Conservation (phyloP, 352 stramenopile species). For the Globisporangium cylindrosporum region DNA sequence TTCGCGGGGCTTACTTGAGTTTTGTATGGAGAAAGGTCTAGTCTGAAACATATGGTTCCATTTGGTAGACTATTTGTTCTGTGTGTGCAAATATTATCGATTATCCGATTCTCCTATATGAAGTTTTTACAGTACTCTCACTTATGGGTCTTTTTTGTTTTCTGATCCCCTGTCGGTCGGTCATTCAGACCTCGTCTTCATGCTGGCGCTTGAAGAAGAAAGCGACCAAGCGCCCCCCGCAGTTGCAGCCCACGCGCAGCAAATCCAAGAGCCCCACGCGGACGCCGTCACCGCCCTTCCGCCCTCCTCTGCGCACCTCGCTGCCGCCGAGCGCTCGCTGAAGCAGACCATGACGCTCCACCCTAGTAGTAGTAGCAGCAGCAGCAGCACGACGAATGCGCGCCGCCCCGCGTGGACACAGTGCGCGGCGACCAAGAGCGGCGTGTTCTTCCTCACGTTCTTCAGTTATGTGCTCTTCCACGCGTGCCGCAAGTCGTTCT, state of each 20-base stretch:
- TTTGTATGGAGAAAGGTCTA: no score
- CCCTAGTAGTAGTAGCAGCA: background rate
- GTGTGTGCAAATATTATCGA: background rate
- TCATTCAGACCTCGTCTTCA: conserved; percentile 1
- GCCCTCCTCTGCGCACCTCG: background rate
- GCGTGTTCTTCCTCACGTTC: conserved; percentile 73
- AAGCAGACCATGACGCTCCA: background rate
- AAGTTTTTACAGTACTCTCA: background rate
- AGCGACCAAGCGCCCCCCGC: background rate
- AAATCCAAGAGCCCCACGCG: background rate
- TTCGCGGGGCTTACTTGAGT: no score
- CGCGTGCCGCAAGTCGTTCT: conserved; percentile 76
- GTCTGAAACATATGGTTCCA: no score
- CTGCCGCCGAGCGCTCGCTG: background rate
- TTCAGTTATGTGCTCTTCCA: conserved; percentile 83
- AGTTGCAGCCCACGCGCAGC: background rate
- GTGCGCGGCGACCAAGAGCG: conserved; percentile 43
- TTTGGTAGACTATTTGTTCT: no score
- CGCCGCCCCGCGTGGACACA: conserved; percentile 3
- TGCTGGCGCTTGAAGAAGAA: conserved; percentile 11
- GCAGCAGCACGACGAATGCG: background rate
- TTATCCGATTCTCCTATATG: background rate
- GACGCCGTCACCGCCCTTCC: background rate
- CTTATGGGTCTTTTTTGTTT: background rate
- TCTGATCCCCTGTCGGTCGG: background rate